A percentile compares a stretch with the other conserved stretches of the same genome.
Conservation (phyloP, 371 early-diverging fungal genomes). For the Globomyces sp. region DNA sequence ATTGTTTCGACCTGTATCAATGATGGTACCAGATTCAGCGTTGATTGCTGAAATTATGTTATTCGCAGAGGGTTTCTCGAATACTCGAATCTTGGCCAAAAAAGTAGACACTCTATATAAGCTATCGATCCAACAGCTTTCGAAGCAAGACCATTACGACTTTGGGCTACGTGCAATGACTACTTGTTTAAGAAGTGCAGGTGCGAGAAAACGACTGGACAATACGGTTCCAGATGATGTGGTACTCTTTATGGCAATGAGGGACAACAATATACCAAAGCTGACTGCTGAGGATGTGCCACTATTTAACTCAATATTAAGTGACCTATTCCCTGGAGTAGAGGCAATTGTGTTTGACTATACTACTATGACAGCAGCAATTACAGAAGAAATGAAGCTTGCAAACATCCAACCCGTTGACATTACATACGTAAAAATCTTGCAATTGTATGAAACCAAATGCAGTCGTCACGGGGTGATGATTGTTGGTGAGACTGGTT, state of each 20-base stretch:
- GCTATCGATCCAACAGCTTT: constrained; percentile 53
- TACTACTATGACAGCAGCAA: constrained; percentile 38
- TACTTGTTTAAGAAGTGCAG: constrained; percentile 46
- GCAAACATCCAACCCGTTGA: constrained; percentile 42
- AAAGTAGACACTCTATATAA: constrained; percentile 56
- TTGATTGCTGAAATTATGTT: constrained; percentile 61
- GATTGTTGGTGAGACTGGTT: constrained; percentile 53
- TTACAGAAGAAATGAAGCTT: constrained; percentile 45
- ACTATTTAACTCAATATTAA: constrained; percentile 50
- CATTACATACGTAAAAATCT: constrained; percentile 40
- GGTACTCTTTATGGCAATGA: constrained; percentile 45
- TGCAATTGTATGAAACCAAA: constrained; percentile 58
- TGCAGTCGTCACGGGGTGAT: constrained; percentile 50
- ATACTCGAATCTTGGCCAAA: constrained; percentile 49
- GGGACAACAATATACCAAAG: constrained; percentile 56
- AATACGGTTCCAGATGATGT: constrained; percentile 44
- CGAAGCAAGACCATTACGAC: constrained; percentile 61
- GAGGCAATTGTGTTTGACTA: constrained; percentile 43
- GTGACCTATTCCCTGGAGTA: constrained; percentile 58
- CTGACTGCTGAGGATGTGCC: constrained; percentile 53
- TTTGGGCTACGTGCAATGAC: constrained; percentile 58
- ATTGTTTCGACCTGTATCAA: constrained; percentile 57
- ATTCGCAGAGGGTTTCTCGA: constrained; percentile 59
- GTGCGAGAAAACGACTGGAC: constrained; percentile 43
- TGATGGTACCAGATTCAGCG: constrained; percentile 59